These are phyloP conservation scores for Hyphodiscus hymeniophilus DNA, from an alignment of 495 filamentous ascomycete species.

Conservation along the genomic window DNA sequence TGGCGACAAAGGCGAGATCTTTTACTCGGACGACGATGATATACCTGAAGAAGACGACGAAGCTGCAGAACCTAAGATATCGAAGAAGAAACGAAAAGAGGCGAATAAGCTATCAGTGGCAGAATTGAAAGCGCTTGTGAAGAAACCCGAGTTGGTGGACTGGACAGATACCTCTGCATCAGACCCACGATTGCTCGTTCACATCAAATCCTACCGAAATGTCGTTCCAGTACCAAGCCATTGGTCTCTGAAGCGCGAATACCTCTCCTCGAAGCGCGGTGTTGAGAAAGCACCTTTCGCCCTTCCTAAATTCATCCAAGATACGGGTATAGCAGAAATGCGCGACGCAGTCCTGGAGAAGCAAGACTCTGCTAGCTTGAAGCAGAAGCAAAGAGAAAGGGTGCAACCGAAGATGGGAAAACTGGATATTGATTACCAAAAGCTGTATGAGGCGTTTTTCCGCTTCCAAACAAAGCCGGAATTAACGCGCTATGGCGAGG, in stretches of 20 bases:
- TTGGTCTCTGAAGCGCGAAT: conserved; percentile 94
- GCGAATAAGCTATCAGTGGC: conserved; percentile 88
- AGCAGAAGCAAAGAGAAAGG: conserved; percentile 91
- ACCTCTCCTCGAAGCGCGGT: conserved; percentile 90
- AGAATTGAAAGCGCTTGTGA: conserved; percentile 85
- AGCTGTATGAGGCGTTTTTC: conserved; percentile 97
- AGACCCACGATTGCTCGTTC: conserved; percentile 82
- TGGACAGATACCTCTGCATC: conserved; percentile 94
- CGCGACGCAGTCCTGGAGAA: conserved; percentile 93
- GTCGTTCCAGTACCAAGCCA: conserved; percentile 90
- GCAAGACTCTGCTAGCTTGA: conserved; percentile 80
- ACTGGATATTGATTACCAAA: conserved; percentile 96
- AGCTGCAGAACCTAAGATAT: conserved; percentile 58
- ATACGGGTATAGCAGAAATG: conserved; percentile 97
- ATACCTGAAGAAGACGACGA: conserved; percentile 78
- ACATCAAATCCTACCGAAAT: conserved; percentile 92
- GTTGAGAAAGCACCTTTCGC: conserved; percentile 92
- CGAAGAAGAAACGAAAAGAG: conserved; percentile 89
- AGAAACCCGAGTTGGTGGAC: conserved; percentile 89
- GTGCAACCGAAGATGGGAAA: conserved; percentile 97
- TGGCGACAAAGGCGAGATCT: conserved; percentile 75
- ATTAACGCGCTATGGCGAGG: conserved; percentile 89
- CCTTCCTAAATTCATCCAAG: conserved; percentile 93
- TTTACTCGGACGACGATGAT: conserved; percentile 77
- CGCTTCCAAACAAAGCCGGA: conserved; percentile 93